phyloP scores from a whole-genome alignment of 2,329 filamentous ascomycete species.

The Triangularia verruculosa region DNA sequence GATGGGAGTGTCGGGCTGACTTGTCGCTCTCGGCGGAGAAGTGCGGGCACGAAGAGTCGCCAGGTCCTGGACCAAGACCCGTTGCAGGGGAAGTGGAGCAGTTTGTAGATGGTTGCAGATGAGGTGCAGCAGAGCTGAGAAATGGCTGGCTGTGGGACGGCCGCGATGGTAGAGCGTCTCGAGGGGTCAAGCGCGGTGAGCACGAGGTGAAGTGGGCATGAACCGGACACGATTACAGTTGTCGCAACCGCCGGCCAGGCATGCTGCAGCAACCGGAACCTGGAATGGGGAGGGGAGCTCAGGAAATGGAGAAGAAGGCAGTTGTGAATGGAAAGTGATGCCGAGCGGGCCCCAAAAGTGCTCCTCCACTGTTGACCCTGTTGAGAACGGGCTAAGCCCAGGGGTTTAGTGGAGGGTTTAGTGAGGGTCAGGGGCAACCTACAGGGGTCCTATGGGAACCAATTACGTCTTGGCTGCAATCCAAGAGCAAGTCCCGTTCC shows the following conservation, averaged over 20 bases:
- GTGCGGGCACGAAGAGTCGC: not conserved
- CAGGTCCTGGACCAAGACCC: not conserved
- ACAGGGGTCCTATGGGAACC: conserved; percentile 8
- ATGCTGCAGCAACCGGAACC: not conserved
- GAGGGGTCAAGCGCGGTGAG: not conserved
- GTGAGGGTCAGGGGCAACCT: conserved; percentile 3
- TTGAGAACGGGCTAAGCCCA: not conserved
- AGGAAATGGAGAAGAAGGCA: not conserved
- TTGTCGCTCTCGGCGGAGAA: not conserved
- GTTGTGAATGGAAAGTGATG: not conserved
- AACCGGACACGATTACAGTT: not conserved
- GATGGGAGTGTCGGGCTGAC: not conserved
- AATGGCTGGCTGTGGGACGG: not conserved
- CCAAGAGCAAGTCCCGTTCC: conserved; percentile 6
- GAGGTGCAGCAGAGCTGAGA: not conserved
- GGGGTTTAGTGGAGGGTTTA: conserved; percentile 7
- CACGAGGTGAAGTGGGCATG: not conserved
- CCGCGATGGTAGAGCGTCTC: not conserved
- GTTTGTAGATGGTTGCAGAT: not conserved
- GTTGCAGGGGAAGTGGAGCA: not conserved
- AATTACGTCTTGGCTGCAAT: conserved; percentile 7
- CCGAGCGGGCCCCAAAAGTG: not conserved
- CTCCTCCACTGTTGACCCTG: not conserved
- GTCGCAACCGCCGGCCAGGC: not conserved
- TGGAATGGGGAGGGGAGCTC: not conserved